Evolutionary conservation across 169 alveolate genomes (phyloP).

Genomic region (Theileria parva): DNA sequence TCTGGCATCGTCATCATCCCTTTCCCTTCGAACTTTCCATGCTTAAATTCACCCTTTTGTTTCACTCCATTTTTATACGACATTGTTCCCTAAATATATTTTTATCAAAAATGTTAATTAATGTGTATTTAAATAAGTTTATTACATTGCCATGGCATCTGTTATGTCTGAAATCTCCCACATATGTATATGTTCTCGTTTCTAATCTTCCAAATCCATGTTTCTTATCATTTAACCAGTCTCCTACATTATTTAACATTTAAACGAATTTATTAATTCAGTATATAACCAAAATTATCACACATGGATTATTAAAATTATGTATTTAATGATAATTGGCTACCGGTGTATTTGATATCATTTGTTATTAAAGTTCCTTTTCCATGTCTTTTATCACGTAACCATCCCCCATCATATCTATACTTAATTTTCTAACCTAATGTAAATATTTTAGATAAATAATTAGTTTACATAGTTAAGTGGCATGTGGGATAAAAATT

Average conservation of each 20-base stretch:
- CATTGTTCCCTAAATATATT: conserved; percentile 16
- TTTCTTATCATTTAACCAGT: conserved; percentile 48
- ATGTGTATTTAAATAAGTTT: not conserved
- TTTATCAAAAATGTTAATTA: not conserved
- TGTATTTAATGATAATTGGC: not conserved
- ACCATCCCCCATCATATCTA: conserved; percentile 60
- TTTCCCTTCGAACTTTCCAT: conserved; percentile 56
- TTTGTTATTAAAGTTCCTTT: conserved; percentile 34
- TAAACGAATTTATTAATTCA: too few relatives aligned
- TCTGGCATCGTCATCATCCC: conserved; percentile 54
- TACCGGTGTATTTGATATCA: conserved; percentile 32
- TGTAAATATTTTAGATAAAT: not conserved
- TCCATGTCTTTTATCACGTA: conserved; percentile 56
- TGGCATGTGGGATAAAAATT: too few relatives aligned
- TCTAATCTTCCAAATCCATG: conserved; percentile 53
- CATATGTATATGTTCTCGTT: conserved; percentile 27
- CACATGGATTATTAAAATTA: too few relatives aligned
- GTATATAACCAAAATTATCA: too few relatives aligned
- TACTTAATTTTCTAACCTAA: not conserved
- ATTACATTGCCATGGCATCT: conserved; percentile 37
- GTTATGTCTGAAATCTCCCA: conserved; percentile 52
- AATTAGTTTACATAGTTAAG: too few relatives aligned
- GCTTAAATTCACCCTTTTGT: conserved; percentile 58
- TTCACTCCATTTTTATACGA: conserved; percentile 23
- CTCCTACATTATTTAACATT: conserved; percentile 26